phyloP scores from a whole-genome alignment of 2,329 filamentous ascomycete species.

The Ceratocystis eucalypticola region DNA sequence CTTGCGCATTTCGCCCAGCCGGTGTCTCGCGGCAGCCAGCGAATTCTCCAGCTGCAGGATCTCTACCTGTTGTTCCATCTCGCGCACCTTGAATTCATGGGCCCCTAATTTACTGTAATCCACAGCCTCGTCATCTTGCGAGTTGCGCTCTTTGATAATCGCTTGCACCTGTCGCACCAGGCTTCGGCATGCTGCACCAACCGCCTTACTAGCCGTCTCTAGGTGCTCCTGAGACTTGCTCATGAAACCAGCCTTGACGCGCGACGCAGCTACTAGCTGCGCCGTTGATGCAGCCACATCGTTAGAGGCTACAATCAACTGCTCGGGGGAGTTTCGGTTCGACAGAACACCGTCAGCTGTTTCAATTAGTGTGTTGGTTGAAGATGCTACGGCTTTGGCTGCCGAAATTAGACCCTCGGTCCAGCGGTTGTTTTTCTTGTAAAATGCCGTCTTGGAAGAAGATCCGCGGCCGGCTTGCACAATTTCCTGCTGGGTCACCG shows the following conservation, averaged over 20 bases:
- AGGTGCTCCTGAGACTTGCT: constrained; percentile 88
- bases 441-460: constrained; percentile 82
- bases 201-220: constrained; percentile 83
- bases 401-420: constrained; percentile 95
- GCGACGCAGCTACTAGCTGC: constrained; percentile 85
- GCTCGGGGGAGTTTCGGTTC: constrained; percentile 83
- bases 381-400: constrained; percentile 85
- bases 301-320: constrained; percentile 95
- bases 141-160: constrained; percentile 78
- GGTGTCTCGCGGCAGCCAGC: constrained; percentile 61
- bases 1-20: constrained; percentile 95
- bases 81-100: constrained; percentile 94
- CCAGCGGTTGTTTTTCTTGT: constrained; percentile 99
- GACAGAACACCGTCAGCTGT: constrained; percentile 92
- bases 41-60: constrained; percentile 90
- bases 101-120: constrained; percentile 81
- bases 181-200: constrained; percentile 73
- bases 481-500: constrained; percentile 87
- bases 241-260: constrained; percentile 97
- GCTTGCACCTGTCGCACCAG: constrained; percentile 87
- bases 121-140: constrained; percentile 66
- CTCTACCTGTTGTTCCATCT: constrained; percentile 99
- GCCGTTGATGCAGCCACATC: constrained; percentile 92
- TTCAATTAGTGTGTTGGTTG: constrained; percentile 93
- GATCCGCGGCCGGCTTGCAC: constrained; percentile 82